phyloP scores from a whole-genome alignment of 2,329 filamentous ascomycete species.

The Fusarium sp. region DNA sequence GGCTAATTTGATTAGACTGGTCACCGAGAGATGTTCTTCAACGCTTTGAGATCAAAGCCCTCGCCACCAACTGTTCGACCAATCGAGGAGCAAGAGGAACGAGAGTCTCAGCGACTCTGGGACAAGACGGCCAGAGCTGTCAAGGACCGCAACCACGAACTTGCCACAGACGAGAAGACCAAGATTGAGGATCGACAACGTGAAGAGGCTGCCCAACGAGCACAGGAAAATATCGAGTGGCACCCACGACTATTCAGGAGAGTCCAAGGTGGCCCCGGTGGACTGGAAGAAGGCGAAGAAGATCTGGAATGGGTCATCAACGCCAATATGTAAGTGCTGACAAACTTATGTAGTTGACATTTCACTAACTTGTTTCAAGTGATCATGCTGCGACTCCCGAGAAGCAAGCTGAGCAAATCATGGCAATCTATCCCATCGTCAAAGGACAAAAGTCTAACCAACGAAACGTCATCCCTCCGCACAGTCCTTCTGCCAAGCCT shows the following conservation, averaged over 20 bases:
- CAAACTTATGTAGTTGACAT: neutral
- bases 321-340: slow-evolving; percentile 76
- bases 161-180: slow-evolving; percentile 96
- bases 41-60: slow-evolving; percentile 82
- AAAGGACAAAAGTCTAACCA: slow-evolving; percentile 74
- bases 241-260: slow-evolving; percentile 84
- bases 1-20: slow-evolving; percentile 71
- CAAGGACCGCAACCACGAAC: slow-evolving; percentile 84
- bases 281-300: slow-evolving; percentile 83
- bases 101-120: slow-evolving; percentile 93
- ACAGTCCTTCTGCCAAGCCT: slow-evolving; percentile 36
- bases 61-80: slow-evolving; percentile 80
- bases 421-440: slow-evolving; percentile 86
- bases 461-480: slow-evolving; percentile 67
- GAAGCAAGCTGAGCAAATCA: slow-evolving; percentile 82
- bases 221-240: slow-evolving; percentile 86
- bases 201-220: slow-evolving; percentile 84
- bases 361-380: slow-evolving; percentile 42
- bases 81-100: slow-evolving; percentile 85
- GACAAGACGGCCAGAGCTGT: slow-evolving; percentile 83
- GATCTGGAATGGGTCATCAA: slow-evolving; percentile 96
- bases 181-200: slow-evolving; percentile 93
- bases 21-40: slow-evolving; percentile 89
- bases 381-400: slow-evolving; percentile 66
- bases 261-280: slow-evolving; percentile 77